Percentiles rank a stretch among this genome's conserved stretches.
These are phyloP conservation scores for Gynostemma pentaphyllum DNA, from an alignment of 306 rosid species.

Conservation along the genomic window DNA sequence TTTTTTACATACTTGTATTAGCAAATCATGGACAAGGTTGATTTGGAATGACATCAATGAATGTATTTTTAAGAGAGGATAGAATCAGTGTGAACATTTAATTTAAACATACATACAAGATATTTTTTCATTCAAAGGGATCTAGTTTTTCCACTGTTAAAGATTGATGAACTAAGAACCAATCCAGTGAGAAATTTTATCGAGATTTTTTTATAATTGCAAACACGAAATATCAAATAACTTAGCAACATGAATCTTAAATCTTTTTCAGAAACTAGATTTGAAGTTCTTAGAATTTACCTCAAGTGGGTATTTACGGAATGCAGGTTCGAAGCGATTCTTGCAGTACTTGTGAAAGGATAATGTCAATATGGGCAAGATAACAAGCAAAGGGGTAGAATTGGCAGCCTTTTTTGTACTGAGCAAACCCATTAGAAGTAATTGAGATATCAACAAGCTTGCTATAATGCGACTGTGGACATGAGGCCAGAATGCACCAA, in stretches of 20 bases:
- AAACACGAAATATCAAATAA: neutral
- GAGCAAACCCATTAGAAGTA: conserved; percentile 82
- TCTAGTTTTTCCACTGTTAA: no score
- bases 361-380: conserved; percentile 63
- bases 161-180: no score
- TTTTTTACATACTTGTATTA: neutral
- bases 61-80: no score
- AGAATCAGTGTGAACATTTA: no score
- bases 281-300: conserved; percentile 23
- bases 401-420: conserved; percentile 94
- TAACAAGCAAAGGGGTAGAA: conserved; percentile 76
- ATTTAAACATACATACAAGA: no score
- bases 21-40: neutral
- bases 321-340: conserved; percentile 82
- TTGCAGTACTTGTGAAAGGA: conserved; percentile 85
- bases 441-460: conserved; percentile 80
- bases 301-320: conserved; percentile 83
- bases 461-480: conserved; percentile 91
- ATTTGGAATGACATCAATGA: no score
- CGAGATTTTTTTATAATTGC: no score
- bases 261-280: neutral
- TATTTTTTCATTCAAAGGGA: no score
- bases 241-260: neutral
- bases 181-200: no score
- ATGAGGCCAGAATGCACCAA: conserved; percentile 95